A percentile compares a stretch with the other conserved stretches of the same genome.
These are phyloP conservation scores for Hylodesmum podocarpum DNA, from an alignment of 306 rosid genomes.

Conservation along the genomic window DNA sequence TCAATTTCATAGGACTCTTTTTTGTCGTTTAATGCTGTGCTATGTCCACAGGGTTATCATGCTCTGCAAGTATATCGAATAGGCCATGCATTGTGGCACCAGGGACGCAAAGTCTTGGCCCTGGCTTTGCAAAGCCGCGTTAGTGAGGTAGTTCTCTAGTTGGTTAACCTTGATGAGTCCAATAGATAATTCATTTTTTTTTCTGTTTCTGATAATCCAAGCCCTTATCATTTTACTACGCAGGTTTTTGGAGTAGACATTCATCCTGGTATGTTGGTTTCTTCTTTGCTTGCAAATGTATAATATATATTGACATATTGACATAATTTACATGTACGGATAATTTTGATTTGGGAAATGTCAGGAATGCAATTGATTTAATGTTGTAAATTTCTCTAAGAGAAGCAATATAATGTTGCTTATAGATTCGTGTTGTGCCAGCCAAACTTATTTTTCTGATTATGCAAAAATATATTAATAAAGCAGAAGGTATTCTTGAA, in stretches of 20 bases:
- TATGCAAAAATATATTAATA: background rate
- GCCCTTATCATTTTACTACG: conserved; percentile 23
- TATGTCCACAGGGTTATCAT: conserved; percentile 74
- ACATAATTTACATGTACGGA: background rate
- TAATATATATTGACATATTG: background rate
- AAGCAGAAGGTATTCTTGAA: conserved; percentile 5
- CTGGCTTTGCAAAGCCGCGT: conserved; percentile 85
- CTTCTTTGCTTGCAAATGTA: conserved; percentile 9
- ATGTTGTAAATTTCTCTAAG: conserved; percentile 2
- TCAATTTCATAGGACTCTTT: background rate
- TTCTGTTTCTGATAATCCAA: conserved; percentile 21
- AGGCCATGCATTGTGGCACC: conserved; percentile 78
- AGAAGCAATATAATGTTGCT: conserved; percentile 8
- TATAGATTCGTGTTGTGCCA: conserved; percentile 18
- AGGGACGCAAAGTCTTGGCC: conserved; percentile 83
- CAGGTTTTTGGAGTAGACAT: conserved; percentile 95
- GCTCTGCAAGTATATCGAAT: conserved; percentile 82
- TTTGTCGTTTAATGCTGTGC: conserved; percentile 23
- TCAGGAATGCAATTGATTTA: background rate
- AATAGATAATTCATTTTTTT: conserved; percentile 7
- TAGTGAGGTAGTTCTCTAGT: conserved; percentile 68
- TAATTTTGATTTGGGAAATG: conserved; percentile 5
- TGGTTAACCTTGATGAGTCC: conserved; percentile 12
- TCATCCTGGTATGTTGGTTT: conserved; percentile 76
- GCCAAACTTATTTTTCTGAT: conserved; percentile 13